Percentiles rank a stretch among this genome's conserved stretches.
Evolutionary conservation across 2,329 filamentous ascomycete species (phyloP).

Genomic region (Ophiostoma novo-ulmi): DNA sequence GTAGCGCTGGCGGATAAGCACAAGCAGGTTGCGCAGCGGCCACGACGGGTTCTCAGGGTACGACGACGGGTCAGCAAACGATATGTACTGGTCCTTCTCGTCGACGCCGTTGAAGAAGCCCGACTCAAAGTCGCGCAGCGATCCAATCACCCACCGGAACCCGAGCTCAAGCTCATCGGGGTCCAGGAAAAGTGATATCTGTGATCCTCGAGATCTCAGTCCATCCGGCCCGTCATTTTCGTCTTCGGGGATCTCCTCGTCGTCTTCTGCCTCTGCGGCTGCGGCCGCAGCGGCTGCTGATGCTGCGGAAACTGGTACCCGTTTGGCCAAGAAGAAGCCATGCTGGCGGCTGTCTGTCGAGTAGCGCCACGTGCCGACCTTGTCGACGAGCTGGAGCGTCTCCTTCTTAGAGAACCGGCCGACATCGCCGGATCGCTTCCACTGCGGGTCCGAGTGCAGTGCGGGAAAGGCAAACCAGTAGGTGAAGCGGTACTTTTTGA

Average conservation of each 20-base stretch:
- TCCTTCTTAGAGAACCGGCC: conserved; percentile 60
- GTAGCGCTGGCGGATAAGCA: conserved; percentile 79
- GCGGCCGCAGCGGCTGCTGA: conserved; percentile 33
- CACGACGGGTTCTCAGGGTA: conserved; percentile 84
- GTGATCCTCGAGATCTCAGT: conserved; percentile 32
- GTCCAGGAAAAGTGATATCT: conserved; percentile 45
- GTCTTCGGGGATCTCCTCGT: neutral
- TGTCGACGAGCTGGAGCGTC: conserved; percentile 72
- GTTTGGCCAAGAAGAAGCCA: conserved; percentile 94
- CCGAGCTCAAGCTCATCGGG: conserved; percentile 50
- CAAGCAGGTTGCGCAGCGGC: conserved; percentile 83
- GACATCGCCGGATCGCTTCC: conserved; percentile 59
- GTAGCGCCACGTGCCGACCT: conserved; percentile 83
- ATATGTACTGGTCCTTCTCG: conserved; percentile 72
- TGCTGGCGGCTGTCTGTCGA: conserved; percentile 75
- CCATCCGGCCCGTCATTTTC: conserved; percentile 32
- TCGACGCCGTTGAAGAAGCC: conserved; percentile 76
- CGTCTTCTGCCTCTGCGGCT: conserved; percentile 29
- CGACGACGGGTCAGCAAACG: conserved; percentile 89
- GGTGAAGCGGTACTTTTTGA: conserved; percentile 97
- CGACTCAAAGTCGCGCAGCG: conserved; percentile 71
- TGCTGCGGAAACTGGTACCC: conserved; percentile 41
- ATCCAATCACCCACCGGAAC: conserved; percentile 72
- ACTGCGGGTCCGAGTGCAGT: conserved; percentile 79
- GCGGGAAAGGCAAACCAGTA: conserved; percentile 98